Conservation (phyloP, 2,329 filamentous ascomycete species). For the Leptographium radiaticola region DNA sequence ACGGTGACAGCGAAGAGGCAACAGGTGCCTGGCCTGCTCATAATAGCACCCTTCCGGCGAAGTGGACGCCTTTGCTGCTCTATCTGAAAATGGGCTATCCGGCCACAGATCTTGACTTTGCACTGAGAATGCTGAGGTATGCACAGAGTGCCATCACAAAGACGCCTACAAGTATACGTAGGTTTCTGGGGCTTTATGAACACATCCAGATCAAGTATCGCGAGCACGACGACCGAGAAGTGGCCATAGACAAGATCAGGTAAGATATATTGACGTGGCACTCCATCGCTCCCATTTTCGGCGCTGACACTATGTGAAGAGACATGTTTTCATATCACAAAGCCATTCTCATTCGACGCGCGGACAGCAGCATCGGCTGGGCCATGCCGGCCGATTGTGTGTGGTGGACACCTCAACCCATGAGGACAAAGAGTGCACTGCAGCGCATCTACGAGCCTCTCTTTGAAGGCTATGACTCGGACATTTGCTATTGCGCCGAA, state of each 20-base stretch:
- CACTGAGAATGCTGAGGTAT: conserved; percentile 10
- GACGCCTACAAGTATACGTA: background rate
- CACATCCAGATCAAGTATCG: conserved; percentile 4
- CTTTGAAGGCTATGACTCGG: background rate
- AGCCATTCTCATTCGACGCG: background rate
- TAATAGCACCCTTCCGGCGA: too few relatives aligned
- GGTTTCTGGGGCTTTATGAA: conserved; percentile 10
- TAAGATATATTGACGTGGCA: background rate
- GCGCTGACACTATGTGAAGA: background rate
- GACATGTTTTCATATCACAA: background rate
- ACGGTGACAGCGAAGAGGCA: too few relatives aligned
- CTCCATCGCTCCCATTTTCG: background rate
- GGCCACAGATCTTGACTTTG: conserved; percentile 8
- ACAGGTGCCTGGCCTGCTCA: too few relatives aligned
- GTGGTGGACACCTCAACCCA: conserved; percentile 3
- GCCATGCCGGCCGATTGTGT: conserved; percentile 1
- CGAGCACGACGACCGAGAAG: background rate
- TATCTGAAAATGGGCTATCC: too few relatives aligned
- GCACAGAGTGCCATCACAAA: background rate
- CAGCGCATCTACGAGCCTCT: background rate
- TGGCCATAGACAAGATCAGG: background rate
- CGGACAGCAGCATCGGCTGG: background rate
- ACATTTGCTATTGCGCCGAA: background rate
- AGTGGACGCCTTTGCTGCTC: too few relatives aligned
- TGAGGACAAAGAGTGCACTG: conserved; percentile 2